Base-by-base conservation (phyloP, 805 yeast species). In the Suhomyces tanzawaensis region DNA sequence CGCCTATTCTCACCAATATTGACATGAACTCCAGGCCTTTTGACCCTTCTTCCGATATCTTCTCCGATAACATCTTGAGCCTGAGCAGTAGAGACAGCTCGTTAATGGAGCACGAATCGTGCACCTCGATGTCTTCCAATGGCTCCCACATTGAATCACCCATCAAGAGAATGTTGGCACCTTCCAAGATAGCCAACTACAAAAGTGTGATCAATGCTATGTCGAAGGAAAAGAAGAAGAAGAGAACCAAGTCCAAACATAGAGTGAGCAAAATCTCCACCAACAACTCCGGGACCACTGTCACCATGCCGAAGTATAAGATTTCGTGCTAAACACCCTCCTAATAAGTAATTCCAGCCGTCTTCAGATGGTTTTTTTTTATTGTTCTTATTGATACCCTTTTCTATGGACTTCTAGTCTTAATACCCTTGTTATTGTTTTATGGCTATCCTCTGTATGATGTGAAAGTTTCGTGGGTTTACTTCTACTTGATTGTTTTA, bases 171-270 rank as follows among this genome's bases (percentile, higher is more conserved):
- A 23, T 37, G 5, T 39, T 42, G 38, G 27, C 38, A 12, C 39
- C 41, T 17, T 27, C 44, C 31, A 36, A 34, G 19, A 8, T 24
- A 12, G 27, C 7, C 7, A 24, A 24, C n/a, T 41, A 41, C 44
- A 39, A 37, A 31, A 33, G 39, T 13, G 19, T 43, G 19, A 40
- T 40, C 18, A 40, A 25, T 21, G 29, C 42, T 19, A 34, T 40
- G 41, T 17, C 38, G 33, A 39, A 45, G 32, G 48, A 39, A 25
- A 45, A 42, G 46, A 39, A 42, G 24, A 18, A 17, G 18, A 34
- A 36, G 29, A 39, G 34, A 22, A 8, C 14, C 18, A 35, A 35
- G 33, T 7, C 28, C 23, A 35, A 35, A 13, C 21, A 29, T 12
- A 35, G 22, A 29, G 16, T 21, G 16, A 14, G 22, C 26, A 32